phyloP scores from a whole-genome alignment of 2,329 filamentous ascomycete genomes.

The Xylariaceae sp. region DNA sequence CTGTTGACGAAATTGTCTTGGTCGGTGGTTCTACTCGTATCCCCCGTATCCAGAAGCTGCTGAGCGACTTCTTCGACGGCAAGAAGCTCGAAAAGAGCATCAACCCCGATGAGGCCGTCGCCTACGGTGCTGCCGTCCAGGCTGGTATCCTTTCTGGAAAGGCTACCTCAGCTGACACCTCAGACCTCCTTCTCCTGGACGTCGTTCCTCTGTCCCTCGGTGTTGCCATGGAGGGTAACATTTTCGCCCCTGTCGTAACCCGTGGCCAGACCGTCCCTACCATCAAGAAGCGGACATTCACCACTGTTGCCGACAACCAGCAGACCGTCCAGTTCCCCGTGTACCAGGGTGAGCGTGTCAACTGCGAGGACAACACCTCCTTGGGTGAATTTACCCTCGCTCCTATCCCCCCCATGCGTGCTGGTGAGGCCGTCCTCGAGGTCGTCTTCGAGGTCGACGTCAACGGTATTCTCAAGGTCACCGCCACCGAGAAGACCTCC shows the following conservation, averaged over 20 bases:
- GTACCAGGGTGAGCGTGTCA: slow-evolving; percentile 93
- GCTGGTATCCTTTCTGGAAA: slow-evolving; percentile 98
- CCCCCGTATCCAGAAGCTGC: slow-evolving; percentile 96
- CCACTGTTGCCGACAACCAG: slow-evolving; percentile 73
- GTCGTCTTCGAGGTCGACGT: slow-evolving; percentile 99
- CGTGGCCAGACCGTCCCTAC: slow-evolving; percentile 71
- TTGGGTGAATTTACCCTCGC: slow-evolving; percentile 95
- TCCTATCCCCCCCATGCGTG: slow-evolving; percentile 80
- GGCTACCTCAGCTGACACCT: slow-evolving; percentile 90
- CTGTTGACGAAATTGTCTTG: slow-evolving; percentile 96
- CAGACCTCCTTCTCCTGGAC: slow-evolving; percentile 91
- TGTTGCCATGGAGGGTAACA: slow-evolving; percentile 99
- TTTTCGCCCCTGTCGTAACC: slow-evolving; percentile 89
- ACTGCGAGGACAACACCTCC: slow-evolving; percentile 97
- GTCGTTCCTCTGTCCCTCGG: slow-evolving; percentile 94
- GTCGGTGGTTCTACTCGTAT: slow-evolving; percentile 99
- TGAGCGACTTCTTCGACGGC: slow-evolving; percentile 97
- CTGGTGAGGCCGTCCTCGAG: slow-evolving; percentile 94
- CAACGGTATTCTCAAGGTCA: slow-evolving; percentile 99
- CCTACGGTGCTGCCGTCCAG: slow-evolving; percentile 97
- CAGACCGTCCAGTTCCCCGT: slow-evolving; percentile 86
- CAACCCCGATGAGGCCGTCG: slow-evolving; percentile 99
- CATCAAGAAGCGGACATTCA: slow-evolving; percentile 79
- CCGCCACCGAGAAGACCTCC: slow-evolving; percentile 97
- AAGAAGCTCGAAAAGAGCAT: slow-evolving; percentile 99